Evolutionary conservation across 1,284 basidiomycete species (phyloP).

Genomic region (Termitomyces sp.): DNA sequence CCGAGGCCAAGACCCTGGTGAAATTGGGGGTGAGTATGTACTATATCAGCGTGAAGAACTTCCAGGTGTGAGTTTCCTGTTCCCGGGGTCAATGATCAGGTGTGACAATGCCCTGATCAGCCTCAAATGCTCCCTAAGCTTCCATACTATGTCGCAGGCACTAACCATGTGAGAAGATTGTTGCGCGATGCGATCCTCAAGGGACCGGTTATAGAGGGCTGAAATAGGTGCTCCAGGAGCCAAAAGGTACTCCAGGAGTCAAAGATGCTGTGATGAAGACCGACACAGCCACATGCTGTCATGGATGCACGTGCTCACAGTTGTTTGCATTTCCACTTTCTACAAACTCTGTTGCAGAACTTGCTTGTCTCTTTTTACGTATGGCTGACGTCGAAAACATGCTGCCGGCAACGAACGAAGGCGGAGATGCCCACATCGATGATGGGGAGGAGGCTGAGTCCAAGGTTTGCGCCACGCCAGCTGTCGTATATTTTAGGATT

Average conservation of each 20-base stretch:
- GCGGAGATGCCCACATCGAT: slow-evolving; percentile 37
- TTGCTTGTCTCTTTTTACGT: slow-evolving; percentile 7
- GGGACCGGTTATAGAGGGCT: neutral
- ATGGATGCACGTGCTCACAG: slow-evolving; percentile 14
- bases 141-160: neutral
- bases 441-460: slow-evolving; percentile 57
- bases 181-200: neutral
- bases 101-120: slow-evolving; percentile 11
- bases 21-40: neutral
- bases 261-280: neutral
- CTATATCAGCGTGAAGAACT: neutral
- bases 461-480: slow-evolving; percentile 32
- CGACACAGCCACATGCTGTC: slow-evolving; percentile 17
- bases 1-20: neutral
- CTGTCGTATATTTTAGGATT: slow-evolving; percentile 8
- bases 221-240: no score
- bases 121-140: slow-evolving; percentile 2
- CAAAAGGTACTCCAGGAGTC: no score
- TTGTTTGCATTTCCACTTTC: slow-evolving; percentile 12
- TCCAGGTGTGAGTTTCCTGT: neutral
- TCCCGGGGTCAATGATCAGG: slow-evolving; percentile 5
- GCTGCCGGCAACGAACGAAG: slow-evolving; percentile 29
- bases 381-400: slow-evolving; percentile 40
- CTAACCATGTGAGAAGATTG: neutral
- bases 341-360: slow-evolving; percentile 2